Conservation (phyloP, 1,284 basidiomycete species). For the Meira miltonrushii region DNA sequence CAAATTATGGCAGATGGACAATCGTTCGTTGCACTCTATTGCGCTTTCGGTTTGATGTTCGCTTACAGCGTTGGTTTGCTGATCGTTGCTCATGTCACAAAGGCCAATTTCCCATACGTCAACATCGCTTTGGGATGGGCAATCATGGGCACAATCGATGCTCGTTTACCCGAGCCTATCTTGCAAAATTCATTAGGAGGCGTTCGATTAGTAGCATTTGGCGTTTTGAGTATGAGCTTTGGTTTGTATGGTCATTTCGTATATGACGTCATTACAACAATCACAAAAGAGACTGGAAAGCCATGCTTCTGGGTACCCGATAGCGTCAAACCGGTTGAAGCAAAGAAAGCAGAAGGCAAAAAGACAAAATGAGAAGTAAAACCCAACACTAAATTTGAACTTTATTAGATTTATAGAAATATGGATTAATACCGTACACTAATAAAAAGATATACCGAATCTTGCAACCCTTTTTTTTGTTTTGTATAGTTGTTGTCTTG, state of each 20-base stretch:
- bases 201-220: slow-evolving; percentile 66
- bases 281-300: slow-evolving; percentile 34
- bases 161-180: slow-evolving; percentile 55
- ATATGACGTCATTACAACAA: slow-evolving; percentile 43
- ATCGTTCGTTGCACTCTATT: slow-evolving; percentile 76
- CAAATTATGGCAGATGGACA: slow-evolving; percentile 30
- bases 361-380: no score
- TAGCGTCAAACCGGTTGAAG: slow-evolving; percentile 6
- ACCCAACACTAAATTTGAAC: no score
- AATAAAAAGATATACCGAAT: no score
- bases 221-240: slow-evolving; percentile 65
- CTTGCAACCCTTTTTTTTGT: no score
- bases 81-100: slow-evolving; percentile 88
- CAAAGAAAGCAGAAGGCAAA: not conserved
- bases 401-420: no score
- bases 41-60: slow-evolving; percentile 82
- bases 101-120: slow-evolving; percentile 76
- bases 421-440: no score
- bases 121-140: slow-evolving; percentile 82
- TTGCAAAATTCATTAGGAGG: slow-evolving; percentile 64
- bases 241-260: slow-evolving; percentile 70
- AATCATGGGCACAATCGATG: slow-evolving; percentile 72
- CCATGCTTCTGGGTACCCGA: slow-evolving; percentile 10
- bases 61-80: slow-evolving; percentile 73
- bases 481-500: no score